A percentile compares a stretch with the other conserved stretches of the same genome.
Evolutionary conservation across 306 rosid genomes (phyloP).

Genomic region (Cicer bijugum): DNA sequence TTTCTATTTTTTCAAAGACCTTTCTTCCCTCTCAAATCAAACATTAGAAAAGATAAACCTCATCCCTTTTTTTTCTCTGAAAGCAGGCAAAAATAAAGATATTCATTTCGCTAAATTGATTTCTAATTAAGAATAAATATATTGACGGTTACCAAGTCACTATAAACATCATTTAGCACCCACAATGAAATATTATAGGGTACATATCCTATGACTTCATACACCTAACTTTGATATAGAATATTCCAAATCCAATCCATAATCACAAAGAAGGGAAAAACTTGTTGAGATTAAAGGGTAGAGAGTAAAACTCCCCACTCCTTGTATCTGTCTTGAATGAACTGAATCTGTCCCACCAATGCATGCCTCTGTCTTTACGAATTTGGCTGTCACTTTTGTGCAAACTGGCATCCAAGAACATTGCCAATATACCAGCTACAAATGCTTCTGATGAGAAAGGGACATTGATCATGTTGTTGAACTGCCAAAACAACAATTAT

Average conservation of each 20-base stretch:
- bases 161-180: background rate
- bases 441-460: slow-evolving; percentile 83
- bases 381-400: slow-evolving; percentile 63
- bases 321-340: slow-evolving; percentile 77
- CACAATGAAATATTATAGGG: slow-evolving; percentile 31
- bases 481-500: slow-evolving; percentile 51
- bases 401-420: slow-evolving; percentile 68
- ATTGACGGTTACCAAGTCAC: slow-evolving; percentile 6
- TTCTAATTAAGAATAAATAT: slow-evolving; percentile 32
- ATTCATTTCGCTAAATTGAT: slow-evolving; percentile 22
- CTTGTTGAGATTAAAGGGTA: slow-evolving; percentile 95
- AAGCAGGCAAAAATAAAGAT: background rate
- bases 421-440: slow-evolving; percentile 75
- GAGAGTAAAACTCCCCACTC: slow-evolving; percentile 83
- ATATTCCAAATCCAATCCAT: slow-evolving; percentile 28
- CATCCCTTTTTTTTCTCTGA: too few relatives aligned
- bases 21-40: too few relatives aligned
- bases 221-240: background rate
- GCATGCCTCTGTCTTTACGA: slow-evolving; percentile 79
- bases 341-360: slow-evolving; percentile 84
- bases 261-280: slow-evolving; percentile 88
- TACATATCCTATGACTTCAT: slow-evolving; percentile 26
- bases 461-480: slow-evolving; percentile 90
- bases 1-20: too few relatives aligned
- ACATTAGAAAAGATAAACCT: too few relatives aligned